Evolutionary conservation across 768 basidiomycete genomes (phyloP).

Genomic region (Macrolepiota albuminosa): DNA sequence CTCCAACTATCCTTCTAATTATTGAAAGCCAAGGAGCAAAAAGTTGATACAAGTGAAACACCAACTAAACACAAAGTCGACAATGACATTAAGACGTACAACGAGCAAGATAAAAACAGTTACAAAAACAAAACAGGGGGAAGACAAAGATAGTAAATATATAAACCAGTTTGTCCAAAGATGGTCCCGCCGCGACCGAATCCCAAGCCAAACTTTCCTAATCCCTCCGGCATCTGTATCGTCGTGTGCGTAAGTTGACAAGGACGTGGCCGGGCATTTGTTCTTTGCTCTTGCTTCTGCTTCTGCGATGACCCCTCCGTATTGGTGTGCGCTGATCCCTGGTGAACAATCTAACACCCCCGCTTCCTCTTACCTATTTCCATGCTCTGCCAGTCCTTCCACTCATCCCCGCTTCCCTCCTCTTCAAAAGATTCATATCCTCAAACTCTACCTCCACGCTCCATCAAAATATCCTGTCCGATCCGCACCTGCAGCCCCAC

Average conservation of each 20-base stretch:
- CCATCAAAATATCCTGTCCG: conserved; percentile 42
- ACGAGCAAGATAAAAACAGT: background rate
- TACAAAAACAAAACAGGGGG: too few relatives aligned
- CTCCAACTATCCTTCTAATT: background rate
- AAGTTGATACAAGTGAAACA: too few relatives aligned
- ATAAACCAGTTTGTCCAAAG: background rate
- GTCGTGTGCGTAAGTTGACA: background rate
- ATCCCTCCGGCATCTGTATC: background rate
- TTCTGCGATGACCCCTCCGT: background rate
- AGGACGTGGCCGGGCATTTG: background rate
- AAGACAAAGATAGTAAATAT: background rate
- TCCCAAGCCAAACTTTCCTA: background rate
- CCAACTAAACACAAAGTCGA: too few relatives aligned
- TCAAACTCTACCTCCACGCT: conserved; percentile 27
- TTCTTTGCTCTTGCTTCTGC: background rate
- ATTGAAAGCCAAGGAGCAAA: background rate
- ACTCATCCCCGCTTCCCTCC: background rate
- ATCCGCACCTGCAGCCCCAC: conserved; percentile 15
- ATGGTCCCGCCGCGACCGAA: background rate
- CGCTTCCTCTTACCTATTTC: background rate
- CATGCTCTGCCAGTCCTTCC: background rate
- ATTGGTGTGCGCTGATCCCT: background rate
- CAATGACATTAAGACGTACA: background rate
- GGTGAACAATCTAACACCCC: background rate
- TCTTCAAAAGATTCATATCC: background rate